A percentile compares a stretch with the other conserved stretches of the same genome.
phyloP scores from a whole-genome alignment of 768 basidiomycete species.

The Hygrocybe coccinea region DNA sequence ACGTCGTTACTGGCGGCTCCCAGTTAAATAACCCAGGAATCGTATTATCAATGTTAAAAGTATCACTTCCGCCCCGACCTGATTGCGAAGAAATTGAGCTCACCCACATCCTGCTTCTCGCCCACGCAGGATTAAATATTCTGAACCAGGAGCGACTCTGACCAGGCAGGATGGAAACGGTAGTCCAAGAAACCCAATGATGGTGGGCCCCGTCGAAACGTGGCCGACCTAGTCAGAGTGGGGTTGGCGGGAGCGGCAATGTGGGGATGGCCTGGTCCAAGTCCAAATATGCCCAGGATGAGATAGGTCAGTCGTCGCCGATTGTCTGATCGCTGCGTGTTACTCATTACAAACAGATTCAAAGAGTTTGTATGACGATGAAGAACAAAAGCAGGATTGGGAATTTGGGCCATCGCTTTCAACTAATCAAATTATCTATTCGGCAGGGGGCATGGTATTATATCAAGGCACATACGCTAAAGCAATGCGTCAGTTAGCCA shows the following conservation, averaged over 20 bases:
- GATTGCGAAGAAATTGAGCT: neutral
- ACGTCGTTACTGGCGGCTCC: slow-evolving; percentile 1
- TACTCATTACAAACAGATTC: neutral
- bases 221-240: neutral
- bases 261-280: no score
- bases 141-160: no score
- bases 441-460: neutral
- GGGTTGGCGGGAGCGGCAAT: neutral
- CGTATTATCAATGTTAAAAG: neutral
- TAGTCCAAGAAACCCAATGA: no score
- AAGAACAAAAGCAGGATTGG: neutral
- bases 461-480: no score
- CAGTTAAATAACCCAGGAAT: neutral
- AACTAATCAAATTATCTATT: neutral
- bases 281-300: neutral
- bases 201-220: neutral
- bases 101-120: neutral
- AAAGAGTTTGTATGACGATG: neutral
- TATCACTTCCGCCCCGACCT: neutral
- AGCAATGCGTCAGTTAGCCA: no score
- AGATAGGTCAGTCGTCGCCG: neutral
- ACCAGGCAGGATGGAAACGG: no score
- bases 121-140: no score
- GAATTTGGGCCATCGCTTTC: slow-evolving; percentile 1
- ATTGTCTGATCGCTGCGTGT: neutral